Evolutionary conservation across 2,329 filamentous ascomycete genomes (phyloP), one percentile per base, ranked within the genome.

Genomic region (Biscogniauxia marginata): DNA sequence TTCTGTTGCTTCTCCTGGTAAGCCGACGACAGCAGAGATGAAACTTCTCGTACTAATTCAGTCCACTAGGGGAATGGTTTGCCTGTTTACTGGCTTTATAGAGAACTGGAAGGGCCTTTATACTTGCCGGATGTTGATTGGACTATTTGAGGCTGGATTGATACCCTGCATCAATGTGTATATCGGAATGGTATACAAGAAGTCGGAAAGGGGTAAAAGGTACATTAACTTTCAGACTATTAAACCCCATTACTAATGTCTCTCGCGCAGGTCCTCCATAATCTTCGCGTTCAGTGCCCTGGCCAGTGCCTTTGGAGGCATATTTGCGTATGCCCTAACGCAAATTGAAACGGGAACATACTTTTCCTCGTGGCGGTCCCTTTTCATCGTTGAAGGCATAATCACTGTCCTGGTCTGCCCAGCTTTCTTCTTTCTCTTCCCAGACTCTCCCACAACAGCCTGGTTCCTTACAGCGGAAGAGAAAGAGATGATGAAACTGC

Each of bases 321-420:
- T 78, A n/a, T 71, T 78, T 8, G 75, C 74, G 3, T 73, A 70
- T 20, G 75, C 69, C 5, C 71, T 75, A 20, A 74, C 75, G 7
- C 68, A 71, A 43, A 71, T 70, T 25, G 65, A 70, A 7, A 68
- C 66, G 6, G 58, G 56, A 19, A 69, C 53, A 6, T 55, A 70
- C 5, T 65, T 77, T 45, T 58, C 61, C 4, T 70, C 69, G 6
- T 79, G 75, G 74, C 64, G 67, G 48, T 75, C 73, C 68, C 65
- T 76, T 3, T 76, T 76, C 56, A 70, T 73, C 44, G 67, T 77
- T 19, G 74, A 78, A 56, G 75, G 74, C 3, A 64, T 66, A 43
- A 67, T 76, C 8, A 77, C 75, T 1, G 65, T 77, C 21, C 50
- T 70, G 20, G 60, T 76, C 45, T 73, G 61, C n/a, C 68, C 67